Evolutionary conservation across 2,329 filamentous ascomycete species (phyloP).

Genomic region (Teratosphaeria viscida): DNA sequence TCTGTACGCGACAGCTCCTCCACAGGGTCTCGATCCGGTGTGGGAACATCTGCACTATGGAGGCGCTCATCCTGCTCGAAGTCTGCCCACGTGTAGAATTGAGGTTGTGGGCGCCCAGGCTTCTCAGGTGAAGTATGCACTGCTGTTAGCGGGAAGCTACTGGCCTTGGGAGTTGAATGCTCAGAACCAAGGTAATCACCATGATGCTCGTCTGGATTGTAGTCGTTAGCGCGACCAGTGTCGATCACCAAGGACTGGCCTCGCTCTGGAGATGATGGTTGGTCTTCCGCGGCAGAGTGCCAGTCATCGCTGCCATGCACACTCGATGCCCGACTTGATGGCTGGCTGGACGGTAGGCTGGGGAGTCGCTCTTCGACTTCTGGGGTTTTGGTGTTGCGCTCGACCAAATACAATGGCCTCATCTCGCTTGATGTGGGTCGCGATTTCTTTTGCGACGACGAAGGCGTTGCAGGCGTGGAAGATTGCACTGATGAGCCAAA

Average conservation of each 20-base stretch:
- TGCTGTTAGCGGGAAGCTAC: slow-evolving; percentile 26
- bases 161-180: slow-evolving; percentile 59
- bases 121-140: slow-evolving; percentile 18
- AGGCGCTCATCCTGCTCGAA: slow-evolving; percentile 23
- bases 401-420: slow-evolving; percentile 72
- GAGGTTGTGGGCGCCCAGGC: slow-evolving; percentile 17
- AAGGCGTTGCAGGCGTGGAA: slow-evolving; percentile 12
- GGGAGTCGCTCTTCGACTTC: slow-evolving; percentile 39
- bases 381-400: slow-evolving; percentile 45
- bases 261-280: slow-evolving; percentile 10
- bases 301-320: slow-evolving; percentile 32
- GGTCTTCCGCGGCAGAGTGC: slow-evolving; percentile 33
- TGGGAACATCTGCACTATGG: slow-evolving; percentile 6
- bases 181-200: slow-evolving; percentile 49
- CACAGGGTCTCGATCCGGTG: not conserved
- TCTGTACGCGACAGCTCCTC: not conserved
- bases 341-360: slow-evolving; percentile 39
- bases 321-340: slow-evolving; percentile 31
- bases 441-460: slow-evolving; percentile 11
- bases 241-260: slow-evolving; percentile 15
- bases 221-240: slow-evolving; percentile 12
- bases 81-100: slow-evolving; percentile 30
- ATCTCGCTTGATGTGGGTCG: slow-evolving; percentile 44
- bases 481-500: slow-evolving; percentile 16
- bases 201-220: slow-evolving; percentile 3